Evolutionary conservation across 1,284 basidiomycete species (phyloP).

Genomic region (Athelia psychrophila): DNA sequence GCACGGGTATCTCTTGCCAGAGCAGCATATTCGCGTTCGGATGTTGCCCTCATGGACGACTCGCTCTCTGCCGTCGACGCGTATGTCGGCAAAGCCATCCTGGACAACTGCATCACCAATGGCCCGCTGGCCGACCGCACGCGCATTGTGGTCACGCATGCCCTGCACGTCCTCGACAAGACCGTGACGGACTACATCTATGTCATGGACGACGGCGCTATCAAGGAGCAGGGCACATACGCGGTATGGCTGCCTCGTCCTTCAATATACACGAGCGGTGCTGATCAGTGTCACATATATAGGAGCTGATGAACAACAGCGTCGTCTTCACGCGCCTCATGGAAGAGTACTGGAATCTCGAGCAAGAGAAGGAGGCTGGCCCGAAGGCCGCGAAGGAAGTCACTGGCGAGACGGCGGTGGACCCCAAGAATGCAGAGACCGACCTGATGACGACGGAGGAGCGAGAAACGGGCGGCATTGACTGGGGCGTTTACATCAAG

Average conservation of each 20-base stretch:
- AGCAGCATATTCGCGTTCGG: conserved; percentile 74
- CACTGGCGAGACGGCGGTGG: conserved; percentile 18
- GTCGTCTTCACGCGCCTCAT: conserved; percentile 57
- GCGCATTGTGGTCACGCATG: conserved; percentile 77
- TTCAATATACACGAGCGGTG: background rate
- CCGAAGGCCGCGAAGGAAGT: conserved; percentile 20
- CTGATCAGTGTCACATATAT: conserved; percentile 1
- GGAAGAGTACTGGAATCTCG: conserved; percentile 55
- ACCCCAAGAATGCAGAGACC: conserved; percentile 15
- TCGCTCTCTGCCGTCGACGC: conserved; percentile 75
- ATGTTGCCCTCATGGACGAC: conserved; percentile 74
- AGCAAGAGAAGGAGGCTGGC: conserved; percentile 23
- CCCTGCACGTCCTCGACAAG: conserved; percentile 68
- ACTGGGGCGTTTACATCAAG: conserved; percentile 46
- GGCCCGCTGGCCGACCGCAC: conserved; percentile 62
- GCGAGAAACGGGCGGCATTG: conserved; percentile 51
- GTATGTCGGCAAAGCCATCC: conserved; percentile 57
- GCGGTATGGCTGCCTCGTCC: conserved; percentile 29
- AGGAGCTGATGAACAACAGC: conserved; percentile 52
- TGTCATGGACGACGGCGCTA: conserved; percentile 67
- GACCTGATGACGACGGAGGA: conserved; percentile 54
- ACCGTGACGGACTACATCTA: conserved; percentile 63
- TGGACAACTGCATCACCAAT: conserved; percentile 57
- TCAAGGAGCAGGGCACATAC: conserved; percentile 65
- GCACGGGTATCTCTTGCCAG: conserved; percentile 81